phyloP scores from a whole-genome alignment of 2,329 filamentous ascomycete species.

The Ceratocystis alfenasii region DNA sequence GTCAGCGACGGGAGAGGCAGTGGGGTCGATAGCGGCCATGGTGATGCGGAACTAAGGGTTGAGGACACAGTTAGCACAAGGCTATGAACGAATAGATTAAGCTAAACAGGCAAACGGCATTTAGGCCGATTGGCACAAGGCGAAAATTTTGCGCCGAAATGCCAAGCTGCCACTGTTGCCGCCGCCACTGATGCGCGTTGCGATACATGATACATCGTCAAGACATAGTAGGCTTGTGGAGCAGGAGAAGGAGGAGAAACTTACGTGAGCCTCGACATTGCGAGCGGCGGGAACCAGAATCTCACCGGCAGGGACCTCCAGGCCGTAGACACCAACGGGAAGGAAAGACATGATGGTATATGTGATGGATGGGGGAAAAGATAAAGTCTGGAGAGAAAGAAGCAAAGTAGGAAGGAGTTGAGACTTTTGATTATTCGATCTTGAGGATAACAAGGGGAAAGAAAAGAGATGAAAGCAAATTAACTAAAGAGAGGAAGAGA shows the following conservation, averaged over 20 bases:
- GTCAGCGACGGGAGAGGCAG: slow-evolving; percentile 56
- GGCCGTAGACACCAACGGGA: slow-evolving; percentile 76
- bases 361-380: slow-evolving; percentile 3
- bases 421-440: background rate
- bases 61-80: slow-evolving; percentile 26
- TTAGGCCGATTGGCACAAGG: background rate
- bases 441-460: slow-evolving; percentile 6
- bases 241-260: slow-evolving; percentile 30
- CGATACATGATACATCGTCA: background rate
- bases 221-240: background rate
- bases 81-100: background rate
- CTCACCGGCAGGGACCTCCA: slow-evolving; percentile 78
- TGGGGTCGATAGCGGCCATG: slow-evolving; percentile 96
- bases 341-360: slow-evolving; percentile 39
- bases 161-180: background rate
- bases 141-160: slow-evolving; percentile 20
- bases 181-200: background rate
- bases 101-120: background rate
- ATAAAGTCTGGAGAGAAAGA: slow-evolving; percentile 21
- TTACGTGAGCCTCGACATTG: slow-evolving; percentile 73
- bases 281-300: slow-evolving; percentile 65
- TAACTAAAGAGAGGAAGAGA: background rate
- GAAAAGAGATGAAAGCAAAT: background rate
- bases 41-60: slow-evolving; percentile 74
- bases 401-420: background rate